Evolutionary conservation across 2,329 filamentous ascomycete species (phyloP).

Genomic region (Graphilbum sp.): DNA sequence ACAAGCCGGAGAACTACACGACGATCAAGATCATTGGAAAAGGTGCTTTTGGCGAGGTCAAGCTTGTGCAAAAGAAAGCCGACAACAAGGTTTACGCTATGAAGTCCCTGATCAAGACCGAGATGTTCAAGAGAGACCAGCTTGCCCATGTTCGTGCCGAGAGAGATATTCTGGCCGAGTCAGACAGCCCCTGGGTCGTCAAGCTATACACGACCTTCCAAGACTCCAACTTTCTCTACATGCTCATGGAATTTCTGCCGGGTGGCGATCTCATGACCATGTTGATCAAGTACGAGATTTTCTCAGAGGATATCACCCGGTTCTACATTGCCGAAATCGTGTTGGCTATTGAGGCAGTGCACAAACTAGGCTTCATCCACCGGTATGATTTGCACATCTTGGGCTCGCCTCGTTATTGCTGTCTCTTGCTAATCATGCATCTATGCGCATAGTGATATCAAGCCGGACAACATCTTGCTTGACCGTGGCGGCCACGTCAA

Average conservation of each 20-base stretch:
- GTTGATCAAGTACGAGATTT: slow-evolving; percentile 99
- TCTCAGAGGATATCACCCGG: slow-evolving; percentile 93
- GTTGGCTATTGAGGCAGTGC: slow-evolving; percentile 94
- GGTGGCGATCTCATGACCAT: slow-evolving; percentile 99
- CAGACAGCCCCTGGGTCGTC: slow-evolving; percentile 98
- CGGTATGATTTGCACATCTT: slow-evolving; percentile 33
- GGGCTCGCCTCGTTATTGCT: not conserved
- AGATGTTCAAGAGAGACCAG: slow-evolving; percentile 99
- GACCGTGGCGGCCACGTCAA: slow-evolving; percentile 95
- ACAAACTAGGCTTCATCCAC: slow-evolving; percentile 96
- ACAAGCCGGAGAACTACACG: slow-evolving; percentile 85
- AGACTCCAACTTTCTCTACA: slow-evolving; percentile 89
- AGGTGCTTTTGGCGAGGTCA: slow-evolving; percentile 96
- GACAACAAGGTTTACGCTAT: slow-evolving; percentile 96
- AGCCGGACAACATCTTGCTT: slow-evolving; percentile 94
- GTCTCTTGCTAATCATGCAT: slow-evolving; percentile 1
- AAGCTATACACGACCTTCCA: slow-evolving; percentile 98
- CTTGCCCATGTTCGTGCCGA: slow-evolving; percentile 93
- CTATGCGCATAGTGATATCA: slow-evolving; percentile 60
- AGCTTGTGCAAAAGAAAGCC: slow-evolving; percentile 88
- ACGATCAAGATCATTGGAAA: slow-evolving; percentile 98
- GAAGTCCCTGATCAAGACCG: slow-evolving; percentile 95
- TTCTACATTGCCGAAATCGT: slow-evolving; percentile 99
- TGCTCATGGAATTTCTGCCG: slow-evolving; percentile 98
- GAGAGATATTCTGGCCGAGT: slow-evolving; percentile 93